Evolutionary conservation across 2,329 filamentous ascomycete genomes (phyloP).

Genomic region (Phialocephala subalpina): DNA sequence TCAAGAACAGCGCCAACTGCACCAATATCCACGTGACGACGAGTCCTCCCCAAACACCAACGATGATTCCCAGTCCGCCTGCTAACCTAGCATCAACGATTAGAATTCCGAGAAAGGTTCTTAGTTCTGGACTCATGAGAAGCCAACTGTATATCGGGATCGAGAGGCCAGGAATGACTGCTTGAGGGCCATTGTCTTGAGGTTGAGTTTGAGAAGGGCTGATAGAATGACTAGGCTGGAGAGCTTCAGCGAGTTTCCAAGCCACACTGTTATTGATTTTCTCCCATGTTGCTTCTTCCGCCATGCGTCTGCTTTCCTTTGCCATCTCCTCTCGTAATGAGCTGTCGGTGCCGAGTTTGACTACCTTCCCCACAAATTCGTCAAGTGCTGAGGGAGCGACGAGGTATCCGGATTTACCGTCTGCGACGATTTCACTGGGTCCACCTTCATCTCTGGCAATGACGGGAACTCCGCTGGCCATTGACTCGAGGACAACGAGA

Average conservation of each 20-base stretch:
- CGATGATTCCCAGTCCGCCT: conserved; percentile 38
- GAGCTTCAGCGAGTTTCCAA: conserved; percentile 62
- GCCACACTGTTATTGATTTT: conserved; percentile 76
- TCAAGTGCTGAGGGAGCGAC: conserved; percentile 66
- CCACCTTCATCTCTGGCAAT: conserved; percentile 75
- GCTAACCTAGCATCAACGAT: conserved; percentile 34
- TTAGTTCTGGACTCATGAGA: conserved; percentile 30
- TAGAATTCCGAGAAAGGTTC: conserved; percentile 26
- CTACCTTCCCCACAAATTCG: conserved; percentile 62
- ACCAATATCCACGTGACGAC: conserved; percentile 40
- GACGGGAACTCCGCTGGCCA: conserved; percentile 75
- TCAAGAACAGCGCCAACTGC: conserved; percentile 28
- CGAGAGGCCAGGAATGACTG: conserved; percentile 18
- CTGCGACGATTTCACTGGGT: conserved; percentile 70
- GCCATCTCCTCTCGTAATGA: conserved; percentile 55
- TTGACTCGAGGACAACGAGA: conserved; percentile 73
- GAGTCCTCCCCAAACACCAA: conserved; percentile 40
- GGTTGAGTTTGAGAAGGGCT: not conserved
- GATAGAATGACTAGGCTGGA: conserved; percentile 20
- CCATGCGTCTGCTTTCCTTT: conserved; percentile 58
- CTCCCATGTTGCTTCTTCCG: conserved; percentile 73
- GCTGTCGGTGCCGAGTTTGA: conserved; percentile 56
- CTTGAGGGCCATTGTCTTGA: not conserved
- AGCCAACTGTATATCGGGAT: conserved; percentile 39
- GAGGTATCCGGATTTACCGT: conserved; percentile 67